Base-by-base conservation (phyloP, 2,329 filamentous ascomycete genomes). In the Pseudogymnoascus sp. region DNA sequence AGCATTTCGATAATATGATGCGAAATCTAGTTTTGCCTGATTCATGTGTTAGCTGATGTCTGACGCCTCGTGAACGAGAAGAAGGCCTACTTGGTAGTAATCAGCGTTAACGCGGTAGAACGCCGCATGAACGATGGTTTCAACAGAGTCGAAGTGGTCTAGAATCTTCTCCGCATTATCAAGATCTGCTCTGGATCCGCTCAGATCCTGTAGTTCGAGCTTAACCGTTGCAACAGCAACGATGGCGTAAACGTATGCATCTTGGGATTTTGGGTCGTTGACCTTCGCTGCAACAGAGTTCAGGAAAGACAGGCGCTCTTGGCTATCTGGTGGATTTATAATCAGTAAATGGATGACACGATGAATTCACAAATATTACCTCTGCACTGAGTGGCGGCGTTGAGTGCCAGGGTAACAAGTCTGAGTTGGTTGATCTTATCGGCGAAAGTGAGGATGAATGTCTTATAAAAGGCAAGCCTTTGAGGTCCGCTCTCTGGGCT, bases 341-440 rank as follows among this genome's bases (percentile, higher is more conserved):
- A 11, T 35, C n/a, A 68, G 63, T 46, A 64, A 50, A 38, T 2
- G 10, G 38, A 21, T 11, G 23, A 40, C 37, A 33, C 13, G 2
- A 7, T 42, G 5, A 26, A 15, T 21, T 11, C 5, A 10, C 13
- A 26, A 37, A 60, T 38, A 62, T 74, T 76, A 93, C 91, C 87
- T 80, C 84, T 83, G 77, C 90, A 96, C 79, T 96, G 88, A 72
- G 88, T 86, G 62, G 92, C 91, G 53, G 95, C 90, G 77, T 89
- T 90, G 74, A 97, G 79, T 15, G 92, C 95, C 69, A 99, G 80
- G 68, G 90, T 88, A 69, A 99, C 95, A 69, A 97, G 88, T 83
- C 97, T 97, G 67, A 99, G 83, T 80, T 97, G 93, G 79, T 97
- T 99, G 82, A 99, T 97, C 83, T 96, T 97, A 75, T 96, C 93